Percentiles rank a stretch among this genome's conserved stretches.
These are phyloP conservation scores for Acanthamoeba divionensis DNA, from an alignment of 208 protist genomes.

Conservation along the genomic window DNA sequence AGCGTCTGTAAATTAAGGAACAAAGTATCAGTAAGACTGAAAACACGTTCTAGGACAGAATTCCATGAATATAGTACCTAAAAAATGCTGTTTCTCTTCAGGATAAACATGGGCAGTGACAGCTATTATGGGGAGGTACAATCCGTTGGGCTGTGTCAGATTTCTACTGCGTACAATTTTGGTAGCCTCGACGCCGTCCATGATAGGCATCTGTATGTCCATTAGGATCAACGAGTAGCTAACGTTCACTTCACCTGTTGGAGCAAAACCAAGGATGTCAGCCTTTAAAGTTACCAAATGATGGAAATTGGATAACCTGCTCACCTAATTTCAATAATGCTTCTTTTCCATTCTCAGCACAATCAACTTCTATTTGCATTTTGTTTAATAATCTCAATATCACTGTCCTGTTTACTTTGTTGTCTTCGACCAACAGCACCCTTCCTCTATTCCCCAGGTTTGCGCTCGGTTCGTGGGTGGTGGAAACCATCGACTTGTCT, in stretches of 20 bases:
- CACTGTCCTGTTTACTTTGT: neutral
- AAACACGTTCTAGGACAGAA: no score
- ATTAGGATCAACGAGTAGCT: constrained; percentile 17
- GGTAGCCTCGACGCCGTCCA: neutral
- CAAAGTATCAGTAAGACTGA: no score
- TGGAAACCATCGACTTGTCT: no score
- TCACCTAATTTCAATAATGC: no score
- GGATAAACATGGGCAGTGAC: neutral
- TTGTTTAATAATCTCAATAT: neutral
- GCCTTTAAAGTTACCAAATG: no score
- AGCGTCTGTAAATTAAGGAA: no score
- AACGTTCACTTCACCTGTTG: no score
- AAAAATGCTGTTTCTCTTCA: neutral
- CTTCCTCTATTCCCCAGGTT: no score
- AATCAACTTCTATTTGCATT: neutral
- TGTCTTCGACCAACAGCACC: neutral
- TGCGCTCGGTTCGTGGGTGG: no score
- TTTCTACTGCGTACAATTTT: neutral
- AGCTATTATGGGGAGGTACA: neutral
- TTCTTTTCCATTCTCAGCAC: neutral
- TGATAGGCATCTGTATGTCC: constrained; percentile 40
- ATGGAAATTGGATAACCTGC: no score
- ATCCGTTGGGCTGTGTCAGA: neutral
- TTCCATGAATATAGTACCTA: no score
- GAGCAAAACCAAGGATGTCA: no score